These are phyloP conservation scores for Martensiomyces pterosporus DNA, from an alignment of 192 early-diverging fungal species.

Conservation along the genomic window DNA sequence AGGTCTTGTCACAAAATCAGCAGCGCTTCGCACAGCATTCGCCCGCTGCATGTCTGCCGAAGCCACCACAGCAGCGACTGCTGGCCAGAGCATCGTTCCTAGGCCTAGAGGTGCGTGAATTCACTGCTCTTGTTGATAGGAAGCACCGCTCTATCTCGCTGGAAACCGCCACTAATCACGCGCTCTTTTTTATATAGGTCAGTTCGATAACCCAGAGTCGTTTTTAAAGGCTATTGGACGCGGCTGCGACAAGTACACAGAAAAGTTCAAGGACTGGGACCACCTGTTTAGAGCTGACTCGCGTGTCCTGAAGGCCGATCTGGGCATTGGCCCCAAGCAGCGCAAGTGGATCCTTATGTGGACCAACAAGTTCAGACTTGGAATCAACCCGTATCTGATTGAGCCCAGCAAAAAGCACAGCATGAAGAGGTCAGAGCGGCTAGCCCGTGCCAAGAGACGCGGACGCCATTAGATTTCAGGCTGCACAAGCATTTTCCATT, in stretches of 20 bases:
- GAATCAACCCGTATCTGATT: slow-evolving; percentile 54
- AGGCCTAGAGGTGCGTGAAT: too few relatives aligned
- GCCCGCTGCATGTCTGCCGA: too few relatives aligned
- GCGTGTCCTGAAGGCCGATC: slow-evolving; percentile 52
- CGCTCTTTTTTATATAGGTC: slow-evolving; percentile 8
- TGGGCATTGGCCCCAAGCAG: slow-evolving; percentile 58
- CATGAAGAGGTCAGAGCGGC: slow-evolving; percentile 40
- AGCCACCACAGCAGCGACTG: too few relatives aligned
- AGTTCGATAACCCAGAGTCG: slow-evolving; percentile 20
- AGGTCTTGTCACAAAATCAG: too few relatives aligned
- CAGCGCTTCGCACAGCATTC: too few relatives aligned
- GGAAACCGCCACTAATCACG: slow-evolving; percentile 2
- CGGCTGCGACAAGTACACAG: slow-evolving; percentile 49
- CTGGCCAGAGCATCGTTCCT: too few relatives aligned
- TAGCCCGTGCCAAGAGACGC: slow-evolving; percentile 45
- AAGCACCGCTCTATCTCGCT: too few relatives aligned
- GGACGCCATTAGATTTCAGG: slow-evolving; percentile 15
- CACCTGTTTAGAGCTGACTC: slow-evolving; percentile 56
- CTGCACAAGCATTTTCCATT: too few relatives aligned
- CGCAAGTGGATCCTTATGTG: slow-evolving; percentile 60
- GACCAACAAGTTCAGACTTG: slow-evolving; percentile 54
- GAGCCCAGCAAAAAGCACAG: slow-evolving; percentile 47
- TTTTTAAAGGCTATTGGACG: slow-evolving; percentile 51
- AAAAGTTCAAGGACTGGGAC: slow-evolving; percentile 56
- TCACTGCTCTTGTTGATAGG: background rate